Conservation (phyloP, 495 filamentous ascomycete genomes). For the Aspergillus funiculosus region DNA sequence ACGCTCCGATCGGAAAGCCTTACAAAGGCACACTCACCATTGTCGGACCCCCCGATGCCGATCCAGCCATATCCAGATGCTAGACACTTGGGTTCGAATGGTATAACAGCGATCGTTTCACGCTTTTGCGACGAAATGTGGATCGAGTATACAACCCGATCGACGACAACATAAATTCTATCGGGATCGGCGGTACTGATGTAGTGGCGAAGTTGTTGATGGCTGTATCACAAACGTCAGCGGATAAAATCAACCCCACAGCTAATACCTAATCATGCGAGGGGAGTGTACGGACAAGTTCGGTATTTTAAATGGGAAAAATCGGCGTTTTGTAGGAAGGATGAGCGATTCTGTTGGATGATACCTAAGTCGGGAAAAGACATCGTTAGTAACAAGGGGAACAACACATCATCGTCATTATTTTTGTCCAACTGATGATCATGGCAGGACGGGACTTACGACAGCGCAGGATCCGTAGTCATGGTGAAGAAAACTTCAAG, state of each 20-base stretch:
- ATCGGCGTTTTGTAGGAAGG: slow-evolving; percentile 59
- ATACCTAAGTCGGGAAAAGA: slow-evolving; percentile 35
- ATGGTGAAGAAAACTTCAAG: slow-evolving; percentile 33
- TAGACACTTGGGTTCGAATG: slow-evolving; percentile 79
- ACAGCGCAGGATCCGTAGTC: slow-evolving; percentile 41
- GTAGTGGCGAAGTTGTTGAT: slow-evolving; percentile 88
- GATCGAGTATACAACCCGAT: slow-evolving; percentile 65
- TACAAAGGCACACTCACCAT: slow-evolving; percentile 80
- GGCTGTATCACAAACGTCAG: slow-evolving; percentile 50
- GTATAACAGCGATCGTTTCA: slow-evolving; percentile 68
- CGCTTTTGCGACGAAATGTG: slow-evolving; percentile 65
- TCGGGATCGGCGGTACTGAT: slow-evolving; percentile 73
- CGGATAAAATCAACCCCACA: slow-evolving; percentile 1
- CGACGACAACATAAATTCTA: slow-evolving; percentile 75
- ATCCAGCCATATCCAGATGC: slow-evolving; percentile 81
- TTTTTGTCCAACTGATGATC: no score
- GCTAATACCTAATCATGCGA: neutral
- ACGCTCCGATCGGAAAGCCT: slow-evolving; percentile 43
- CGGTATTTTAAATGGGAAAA: slow-evolving; percentile 70
- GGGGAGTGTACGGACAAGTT: slow-evolving; percentile 52
- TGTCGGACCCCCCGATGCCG: slow-evolving; percentile 74
- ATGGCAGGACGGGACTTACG: slow-evolving; percentile 25
- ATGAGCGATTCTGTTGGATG: slow-evolving; percentile 55
- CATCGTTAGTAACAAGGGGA: slow-evolving; percentile 14
- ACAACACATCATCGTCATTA: no score